Evolutionary conservation across 768 basidiomycete genomes (phyloP), one percentile per base, ranked within the genome.

Genomic region (Panaeolus cyanescens): DNA sequence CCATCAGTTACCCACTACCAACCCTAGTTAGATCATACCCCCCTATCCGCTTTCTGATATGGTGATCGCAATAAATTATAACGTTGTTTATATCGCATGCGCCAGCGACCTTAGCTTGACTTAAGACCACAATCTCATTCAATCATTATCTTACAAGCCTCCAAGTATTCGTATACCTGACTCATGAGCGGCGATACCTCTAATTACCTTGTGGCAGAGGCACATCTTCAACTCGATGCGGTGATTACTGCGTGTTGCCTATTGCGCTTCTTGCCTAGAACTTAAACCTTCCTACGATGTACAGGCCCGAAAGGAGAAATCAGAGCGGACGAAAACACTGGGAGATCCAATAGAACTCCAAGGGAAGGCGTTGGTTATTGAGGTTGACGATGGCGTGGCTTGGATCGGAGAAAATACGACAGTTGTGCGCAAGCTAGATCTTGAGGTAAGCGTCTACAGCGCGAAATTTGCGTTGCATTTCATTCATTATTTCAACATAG

Each of bases 341-440:
- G 96, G 96, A 2, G 79, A 85, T 22, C 95, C 96, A 2, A 89
- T 98, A 60, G 79, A 87, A 57, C 81, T 97, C 33, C 68, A 80
- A 6, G 90, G 90, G 30, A 94, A 90, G 68, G 87, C 94, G 3
- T 75, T 98, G 34, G 85, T 82, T 22, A 78, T 97, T 5, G 76
- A 86, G 25, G 74, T 97, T 45, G 76, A 81, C 33, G 89, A 82
- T 4, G 81, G 85, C 36, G 74, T 84, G 20, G 93, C 86, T 0
- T 99, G 93, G 92, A 88, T 93, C 45, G 95, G 92, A 22, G 96
- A 95, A 71, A 96, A 90, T 68, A 90, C 92, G 0, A 85, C 87
- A 59, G 81, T 89, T 5, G 83, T 88, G 15, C 83, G 89, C 62
- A 88, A 88, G 68, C 70, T 95, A 37, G 86, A 93, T 68, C 74